Conservation (phyloP, 768 basidiomycete species). For the Mycena epipterygia region DNA sequence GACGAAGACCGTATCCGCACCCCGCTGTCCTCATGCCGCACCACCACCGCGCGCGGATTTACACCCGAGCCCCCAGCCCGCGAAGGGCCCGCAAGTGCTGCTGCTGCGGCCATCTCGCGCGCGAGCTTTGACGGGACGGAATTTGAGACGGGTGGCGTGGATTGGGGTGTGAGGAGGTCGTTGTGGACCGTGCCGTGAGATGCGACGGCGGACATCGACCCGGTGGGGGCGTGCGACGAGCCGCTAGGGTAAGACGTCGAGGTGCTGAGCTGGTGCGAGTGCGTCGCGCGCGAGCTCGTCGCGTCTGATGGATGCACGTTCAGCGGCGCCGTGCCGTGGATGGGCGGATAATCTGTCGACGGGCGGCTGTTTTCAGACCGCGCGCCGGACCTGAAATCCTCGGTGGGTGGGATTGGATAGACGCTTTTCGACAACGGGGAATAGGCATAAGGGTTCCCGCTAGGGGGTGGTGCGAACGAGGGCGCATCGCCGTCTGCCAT, state of each 20-base stretch:
- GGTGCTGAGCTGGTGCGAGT: background rate
- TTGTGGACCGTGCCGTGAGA: background rate
- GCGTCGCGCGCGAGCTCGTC: background rate
- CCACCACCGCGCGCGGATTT: background rate
- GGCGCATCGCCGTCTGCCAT: background rate
- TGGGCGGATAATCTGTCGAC: background rate
- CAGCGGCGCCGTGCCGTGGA: background rate
- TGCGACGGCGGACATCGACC: background rate
- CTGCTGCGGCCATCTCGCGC: background rate
- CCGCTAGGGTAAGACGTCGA: no score
- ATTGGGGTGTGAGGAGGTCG: background rate
- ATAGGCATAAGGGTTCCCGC: background rate
- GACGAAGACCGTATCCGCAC: background rate
- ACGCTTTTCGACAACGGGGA: background rate
- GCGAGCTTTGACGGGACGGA: background rate
- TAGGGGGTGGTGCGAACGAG: background rate
- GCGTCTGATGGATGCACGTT: background rate
- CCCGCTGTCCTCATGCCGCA: conserved; percentile 28
- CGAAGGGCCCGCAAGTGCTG: background rate
- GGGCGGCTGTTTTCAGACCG: background rate
- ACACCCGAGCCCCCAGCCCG: background rate
- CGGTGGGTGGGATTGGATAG: background rate
- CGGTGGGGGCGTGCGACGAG: background rate
- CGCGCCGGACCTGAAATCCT: background rate
- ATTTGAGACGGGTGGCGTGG: no score